Percentiles rank a stretch among this genome's conserved stretches.
These are phyloP conservation scores for Oidium heveae DNA, from an alignment of 2,329 filamentous ascomycete genomes.

Conservation along the genomic window DNA sequence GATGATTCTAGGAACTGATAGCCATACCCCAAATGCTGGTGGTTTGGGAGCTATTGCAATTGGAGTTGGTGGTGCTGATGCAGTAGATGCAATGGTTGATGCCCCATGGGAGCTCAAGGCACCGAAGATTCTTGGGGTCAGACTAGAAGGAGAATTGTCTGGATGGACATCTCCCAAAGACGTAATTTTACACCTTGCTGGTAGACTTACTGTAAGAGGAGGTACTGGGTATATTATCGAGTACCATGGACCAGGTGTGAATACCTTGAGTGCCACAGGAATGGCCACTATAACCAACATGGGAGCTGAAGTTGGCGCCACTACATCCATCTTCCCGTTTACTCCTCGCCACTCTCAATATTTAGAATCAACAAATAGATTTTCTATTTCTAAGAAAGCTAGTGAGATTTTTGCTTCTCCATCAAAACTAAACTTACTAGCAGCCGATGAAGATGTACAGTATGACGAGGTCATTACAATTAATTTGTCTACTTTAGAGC, in stretches of 20 bases:
- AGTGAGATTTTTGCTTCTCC: conserved; percentile 10
- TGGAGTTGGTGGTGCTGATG: conserved; percentile 89
- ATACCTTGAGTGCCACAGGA: conserved; percentile 72
- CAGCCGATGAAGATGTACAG: conserved; percentile 54
- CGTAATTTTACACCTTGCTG: conserved; percentile 73
- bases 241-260: conserved; percentile 74
- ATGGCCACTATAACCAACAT: conserved; percentile 69
- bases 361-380: conserved; percentile 58
- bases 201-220: conserved; percentile 72
- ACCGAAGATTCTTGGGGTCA: conserved; percentile 68
- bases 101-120: conserved; percentile 96
- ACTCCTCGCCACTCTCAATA: conserved; percentile 65
- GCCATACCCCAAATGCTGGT: conserved; percentile 92
- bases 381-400: conserved; percentile 15
- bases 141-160: conserved; percentile 56
- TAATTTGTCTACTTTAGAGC: conserved; percentile 71
- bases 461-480: conserved; percentile 87
- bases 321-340: conserved; percentile 58
- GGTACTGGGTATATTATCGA: conserved; percentile 90
- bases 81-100: conserved; percentile 86
- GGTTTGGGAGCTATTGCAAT: conserved; percentile 85
- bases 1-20: conserved; percentile 98
- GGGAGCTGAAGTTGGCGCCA: conserved; percentile 83
- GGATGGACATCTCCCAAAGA: conserved; percentile 94
- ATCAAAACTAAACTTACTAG: conserved; percentile 35